These are phyloP conservation scores for Knufia petricola DNA, from an alignment of 2,329 filamentous ascomycete genomes.

Conservation along the genomic window DNA sequence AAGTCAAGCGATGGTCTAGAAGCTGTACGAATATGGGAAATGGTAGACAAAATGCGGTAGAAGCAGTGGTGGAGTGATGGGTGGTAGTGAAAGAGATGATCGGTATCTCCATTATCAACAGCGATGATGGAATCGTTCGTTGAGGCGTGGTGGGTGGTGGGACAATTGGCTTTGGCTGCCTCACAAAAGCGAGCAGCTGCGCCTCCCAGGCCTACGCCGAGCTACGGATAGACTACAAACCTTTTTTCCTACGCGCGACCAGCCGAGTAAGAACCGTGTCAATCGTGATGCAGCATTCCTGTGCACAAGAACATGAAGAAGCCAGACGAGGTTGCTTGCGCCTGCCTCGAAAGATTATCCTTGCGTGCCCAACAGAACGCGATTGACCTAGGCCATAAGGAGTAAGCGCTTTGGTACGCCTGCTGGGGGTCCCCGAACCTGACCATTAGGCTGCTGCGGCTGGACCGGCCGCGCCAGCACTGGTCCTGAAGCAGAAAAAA, in stretches of 20 bases:
- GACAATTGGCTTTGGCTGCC: conserved; percentile 1
- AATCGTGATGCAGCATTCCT: too few species aligned
- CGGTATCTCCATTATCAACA: neutral
- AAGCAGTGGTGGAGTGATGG: conserved; percentile 17
- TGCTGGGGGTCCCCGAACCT: conserved; percentile 1
- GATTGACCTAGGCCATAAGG: neutral
- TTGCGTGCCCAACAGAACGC: neutral
- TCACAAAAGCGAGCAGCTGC: neutral
- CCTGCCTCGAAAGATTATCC: neutral
- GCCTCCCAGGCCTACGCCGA: conserved; percentile 1
- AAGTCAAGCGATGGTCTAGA: neutral
- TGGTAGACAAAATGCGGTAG: conserved; percentile 20
- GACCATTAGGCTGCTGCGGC: neutral
- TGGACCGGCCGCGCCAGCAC: neutral
- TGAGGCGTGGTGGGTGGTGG: conserved; percentile 5
- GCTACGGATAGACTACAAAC: neutral
- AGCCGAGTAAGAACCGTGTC: neutral
- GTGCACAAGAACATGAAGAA: neutral
- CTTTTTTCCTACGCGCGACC: neutral
- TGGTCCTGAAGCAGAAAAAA: neutral
- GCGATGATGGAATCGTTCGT: neutral
- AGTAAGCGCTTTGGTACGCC: neutral
- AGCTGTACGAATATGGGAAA: conserved; percentile 9
- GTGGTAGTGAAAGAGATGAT: conserved; percentile 5
- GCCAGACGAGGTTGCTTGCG: neutral